Evolutionary conservation across 2,329 filamentous ascomycete species (phyloP).

Genomic region (Ilyonectria destructans): DNA sequence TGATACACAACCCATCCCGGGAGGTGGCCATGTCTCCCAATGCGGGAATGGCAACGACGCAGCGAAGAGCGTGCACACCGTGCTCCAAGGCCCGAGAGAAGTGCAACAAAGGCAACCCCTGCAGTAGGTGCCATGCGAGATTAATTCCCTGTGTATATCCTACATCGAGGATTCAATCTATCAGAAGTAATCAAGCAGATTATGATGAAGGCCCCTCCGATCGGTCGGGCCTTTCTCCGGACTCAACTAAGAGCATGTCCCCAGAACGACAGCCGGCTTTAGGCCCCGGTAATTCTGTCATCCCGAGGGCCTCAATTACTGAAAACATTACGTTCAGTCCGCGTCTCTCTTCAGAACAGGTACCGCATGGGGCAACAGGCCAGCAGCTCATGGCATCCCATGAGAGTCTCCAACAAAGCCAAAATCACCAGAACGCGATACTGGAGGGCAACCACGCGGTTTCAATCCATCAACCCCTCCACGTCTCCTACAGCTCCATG

Average conservation of each 20-base stretch:
- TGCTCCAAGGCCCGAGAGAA: constrained; percentile 39
- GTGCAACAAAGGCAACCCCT: constrained; percentile 33
- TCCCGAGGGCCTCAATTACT: neutral
- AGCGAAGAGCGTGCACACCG: constrained; percentile 7
- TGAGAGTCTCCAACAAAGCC: neutral
- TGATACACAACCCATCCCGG: constrained; percentile 5
- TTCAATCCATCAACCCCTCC: neutral
- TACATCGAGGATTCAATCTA: neutral
- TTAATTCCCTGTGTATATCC: constrained; percentile 35
- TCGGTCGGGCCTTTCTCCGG: constrained; percentile 3
- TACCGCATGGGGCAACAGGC: neutral
- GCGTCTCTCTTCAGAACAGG: neutral
- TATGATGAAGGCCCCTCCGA: constrained; percentile 1
- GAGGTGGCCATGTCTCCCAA: neutral
- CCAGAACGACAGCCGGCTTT: neutral
- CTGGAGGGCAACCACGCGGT: neutral
- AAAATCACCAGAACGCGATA: neutral
- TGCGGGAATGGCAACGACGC: neutral
- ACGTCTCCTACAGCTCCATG: constrained; percentile 1
- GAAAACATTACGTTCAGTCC: neutral
- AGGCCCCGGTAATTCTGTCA: neutral
- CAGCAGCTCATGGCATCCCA: constrained; percentile 1
- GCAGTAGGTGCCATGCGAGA: constrained; percentile 29
- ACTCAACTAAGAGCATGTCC: constrained; percentile 5
- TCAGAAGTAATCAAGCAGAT: neutral